A percentile compares a stretch with the other conserved stretches of the same genome.
phyloP scores from a whole-genome alignment of 2,329 filamentous ascomycete species.

The Clonostachys rhizophaga region DNA sequence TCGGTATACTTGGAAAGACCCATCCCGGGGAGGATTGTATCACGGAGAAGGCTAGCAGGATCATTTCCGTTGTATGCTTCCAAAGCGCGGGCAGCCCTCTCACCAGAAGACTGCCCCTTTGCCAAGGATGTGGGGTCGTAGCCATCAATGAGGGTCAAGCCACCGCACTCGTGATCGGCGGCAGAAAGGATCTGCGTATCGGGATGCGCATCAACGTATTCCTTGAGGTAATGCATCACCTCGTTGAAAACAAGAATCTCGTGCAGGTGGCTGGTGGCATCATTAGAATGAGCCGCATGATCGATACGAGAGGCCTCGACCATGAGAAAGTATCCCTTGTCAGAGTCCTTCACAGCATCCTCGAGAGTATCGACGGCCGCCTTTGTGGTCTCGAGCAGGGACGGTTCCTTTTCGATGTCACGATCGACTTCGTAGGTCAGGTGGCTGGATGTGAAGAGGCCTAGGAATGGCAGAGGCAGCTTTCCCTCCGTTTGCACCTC shows the following conservation, averaged over 20 bases:
- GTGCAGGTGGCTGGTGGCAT: conserved; percentile 11
- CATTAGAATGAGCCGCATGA: conserved; percentile 13
- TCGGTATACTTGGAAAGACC: conserved; percentile 9
- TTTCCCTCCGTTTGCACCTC: conserved; percentile 4
- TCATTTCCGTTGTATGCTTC: conserved; percentile 8
- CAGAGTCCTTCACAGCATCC: conserved; percentile 4
- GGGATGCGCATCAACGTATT: conserved; percentile 9
- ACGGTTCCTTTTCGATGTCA: conserved; percentile 8
- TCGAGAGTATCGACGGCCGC: conserved; percentile 9
- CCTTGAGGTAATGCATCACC: conserved; percentile 11
- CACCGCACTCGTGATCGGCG: conserved; percentile 15
- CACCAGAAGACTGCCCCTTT: conserved; percentile 7
- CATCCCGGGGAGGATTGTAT: conserved; percentile 7
- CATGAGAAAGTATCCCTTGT: conserved; percentile 15
- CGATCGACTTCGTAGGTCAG: conserved; percentile 14
- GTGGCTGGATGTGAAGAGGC: conserved; percentile 9
- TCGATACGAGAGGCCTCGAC: conserved; percentile 15
- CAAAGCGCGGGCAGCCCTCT: conserved; percentile 6
- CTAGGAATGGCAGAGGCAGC: conserved; percentile 11
- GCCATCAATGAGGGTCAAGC: conserved; percentile 11
- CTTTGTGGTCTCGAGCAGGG: conserved; percentile 11
- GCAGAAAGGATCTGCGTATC: conserved; percentile 16
- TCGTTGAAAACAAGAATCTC: conserved; percentile 15
- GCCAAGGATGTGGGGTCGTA: conserved; percentile 10
- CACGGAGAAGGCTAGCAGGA: conserved; percentile 5